Evolutionary conservation across 805 yeast species (phyloP), one percentile per base, ranked within the genome.

Genomic region (Barnettozyma wickerhamii): DNA sequence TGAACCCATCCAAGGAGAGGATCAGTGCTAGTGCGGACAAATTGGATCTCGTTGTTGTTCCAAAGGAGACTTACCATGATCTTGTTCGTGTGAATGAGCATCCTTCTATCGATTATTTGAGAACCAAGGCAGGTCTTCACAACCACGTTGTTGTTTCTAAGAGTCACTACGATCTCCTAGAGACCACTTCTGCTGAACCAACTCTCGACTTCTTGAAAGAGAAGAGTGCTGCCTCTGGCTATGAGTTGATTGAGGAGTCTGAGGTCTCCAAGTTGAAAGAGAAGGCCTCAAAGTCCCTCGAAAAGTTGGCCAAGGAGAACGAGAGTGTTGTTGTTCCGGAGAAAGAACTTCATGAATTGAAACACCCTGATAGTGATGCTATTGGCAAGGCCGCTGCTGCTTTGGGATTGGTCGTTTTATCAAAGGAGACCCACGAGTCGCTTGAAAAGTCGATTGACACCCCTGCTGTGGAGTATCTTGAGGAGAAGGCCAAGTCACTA

Each of bases 81-180:
- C 46, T 59, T 6, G 30, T 60, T 6, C 42, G 56, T 5, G 30
- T 35, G 6, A 41, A 42, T 26, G 47, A 45, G 4, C 23, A 44
- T 9, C 68, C 69, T 30, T 43, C 59, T 3, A 7, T 55, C 7
- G 58, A 54, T 2, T 42, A 47, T 27, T 31, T 64, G 37, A 38
- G 37, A 27, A 31, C 46, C 15, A 43, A 45, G 42, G 50, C 56
- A 21, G 43, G 37, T 27, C 39, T 43, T 2, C 45, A 52, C 28
- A 56, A 55, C 18, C 51, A 54, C 28, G 45, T 46, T 29, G 41
- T 64, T 19, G 43, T 65, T 6, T 43, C 51, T 14, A 42, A 40
- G n/a, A 44, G 45, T 7, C 59, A 58, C 14, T 50, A 55, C 23
- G 49, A 55, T 27, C 38, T 41, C 2, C 37, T 63, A 30, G 46